Evolutionary conservation across 352 stramenopile species (phyloP).

Genomic region (Phytophthora tubulina): DNA sequence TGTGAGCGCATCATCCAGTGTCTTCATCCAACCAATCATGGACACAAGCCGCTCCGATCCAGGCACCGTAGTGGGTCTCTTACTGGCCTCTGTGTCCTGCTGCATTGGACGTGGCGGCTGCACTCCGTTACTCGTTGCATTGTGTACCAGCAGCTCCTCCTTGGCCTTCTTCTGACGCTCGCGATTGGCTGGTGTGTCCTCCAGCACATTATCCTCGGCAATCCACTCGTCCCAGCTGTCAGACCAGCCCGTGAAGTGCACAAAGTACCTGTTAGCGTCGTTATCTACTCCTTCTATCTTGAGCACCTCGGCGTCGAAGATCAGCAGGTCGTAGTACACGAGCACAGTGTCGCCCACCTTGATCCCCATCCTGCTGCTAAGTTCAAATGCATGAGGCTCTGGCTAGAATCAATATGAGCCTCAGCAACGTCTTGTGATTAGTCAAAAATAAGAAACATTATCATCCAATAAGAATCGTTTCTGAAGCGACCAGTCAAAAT

Average conservation of each 20-base stretch:
- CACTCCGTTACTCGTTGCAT: not conserved
- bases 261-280: slow-evolving; percentile 16
- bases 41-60: slow-evolving; percentile 34
- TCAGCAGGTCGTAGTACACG: slow-evolving; percentile 48
- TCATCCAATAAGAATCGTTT: slow-evolving; percentile 18
- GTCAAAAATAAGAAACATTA: not conserved
- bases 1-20: slow-evolving; percentile 41
- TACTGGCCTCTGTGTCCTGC: slow-evolving; percentile 16
- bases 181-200: slow-evolving; percentile 37
- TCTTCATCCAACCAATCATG: slow-evolving; percentile 47
- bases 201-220: slow-evolving; percentile 33
- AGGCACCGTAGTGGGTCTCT: slow-evolving; percentile 29
- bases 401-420: slow-evolving; percentile 7
- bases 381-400: slow-evolving; percentile 17
- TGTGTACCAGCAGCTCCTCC: slow-evolving; percentile 33
- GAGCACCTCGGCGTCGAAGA: slow-evolving; percentile 41
- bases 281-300: slow-evolving; percentile 12
- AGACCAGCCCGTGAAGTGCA: slow-evolving; percentile 41
- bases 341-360: slow-evolving; percentile 39
- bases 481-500: slow-evolving; percentile 43
- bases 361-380: slow-evolving; percentile 32
- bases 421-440: slow-evolving; percentile 12
- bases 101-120: slow-evolving; percentile 18
- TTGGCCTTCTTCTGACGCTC: slow-evolving; percentile 42
- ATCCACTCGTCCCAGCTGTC: slow-evolving; percentile 44